Conservation (phyloP, 305 asterid genomes). For the Solanum aculeatissimum region DNA sequence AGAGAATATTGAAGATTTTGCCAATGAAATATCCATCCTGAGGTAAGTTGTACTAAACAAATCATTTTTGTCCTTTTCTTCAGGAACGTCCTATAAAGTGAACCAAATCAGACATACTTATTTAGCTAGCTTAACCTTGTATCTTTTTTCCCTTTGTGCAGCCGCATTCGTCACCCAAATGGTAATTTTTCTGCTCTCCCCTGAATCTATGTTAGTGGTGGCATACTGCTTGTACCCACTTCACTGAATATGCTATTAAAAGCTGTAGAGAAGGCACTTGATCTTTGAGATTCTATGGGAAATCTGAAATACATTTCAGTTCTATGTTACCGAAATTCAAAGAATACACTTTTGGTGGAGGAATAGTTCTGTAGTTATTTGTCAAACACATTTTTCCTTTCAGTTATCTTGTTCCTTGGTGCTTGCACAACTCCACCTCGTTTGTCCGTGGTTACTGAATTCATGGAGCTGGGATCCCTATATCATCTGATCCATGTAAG, state of each 20-base stretch:
- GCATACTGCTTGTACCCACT: neutral
- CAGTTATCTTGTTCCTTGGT: slow-evolving; percentile 95
- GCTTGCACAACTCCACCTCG: slow-evolving; percentile 98
- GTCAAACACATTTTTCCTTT: slow-evolving; percentile 18
- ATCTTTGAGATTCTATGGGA: neutral
- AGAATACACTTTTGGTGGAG: neutral
- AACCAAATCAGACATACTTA: neutral
- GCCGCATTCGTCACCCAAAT: slow-evolving; percentile 99
- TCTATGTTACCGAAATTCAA: neutral
- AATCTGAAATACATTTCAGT: neutral
- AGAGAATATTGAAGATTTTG: slow-evolving; percentile 98
- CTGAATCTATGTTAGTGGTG: neutral
- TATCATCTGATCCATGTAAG: slow-evolving; percentile 83
- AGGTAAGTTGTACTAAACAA: slow-evolving; percentile 33
- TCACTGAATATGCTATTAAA: neutral
- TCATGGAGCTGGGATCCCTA: slow-evolving; percentile 97
- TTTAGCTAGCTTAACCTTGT: slow-evolving; percentile 13
- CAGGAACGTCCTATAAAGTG: slow-evolving; percentile 4
- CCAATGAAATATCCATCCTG: slow-evolving; percentile 92
- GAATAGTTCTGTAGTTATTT: neutral
- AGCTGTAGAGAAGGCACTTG: neutral
- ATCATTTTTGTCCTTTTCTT: neutral
- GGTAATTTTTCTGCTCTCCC: slow-evolving; percentile 45
- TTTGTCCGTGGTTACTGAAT: slow-evolving; percentile 86
- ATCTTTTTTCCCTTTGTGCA: slow-evolving; percentile 35